A percentile compares a stretch with the other conserved stretches of the same genome.
phyloP scores from a whole-genome alignment of 305 asterid genomes.

The Fraxinus nigra region DNA sequence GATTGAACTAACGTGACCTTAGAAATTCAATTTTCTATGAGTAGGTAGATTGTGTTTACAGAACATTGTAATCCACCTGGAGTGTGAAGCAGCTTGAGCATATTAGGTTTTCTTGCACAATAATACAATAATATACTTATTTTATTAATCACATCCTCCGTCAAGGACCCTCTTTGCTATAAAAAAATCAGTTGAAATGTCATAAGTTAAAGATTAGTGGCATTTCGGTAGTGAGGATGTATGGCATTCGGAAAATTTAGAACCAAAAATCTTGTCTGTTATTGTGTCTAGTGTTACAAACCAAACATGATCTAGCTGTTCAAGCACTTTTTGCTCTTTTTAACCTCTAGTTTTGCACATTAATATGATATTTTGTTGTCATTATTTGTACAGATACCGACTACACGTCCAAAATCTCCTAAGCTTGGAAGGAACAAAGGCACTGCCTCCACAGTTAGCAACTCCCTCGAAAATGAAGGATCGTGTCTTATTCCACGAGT shows the following conservation, averaged over 20 bases:
- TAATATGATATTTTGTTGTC: neutral
- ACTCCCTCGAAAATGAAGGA: slow-evolving; percentile 32
- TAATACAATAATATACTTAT: neutral
- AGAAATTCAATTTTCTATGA: neutral
- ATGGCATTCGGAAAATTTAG: neutral
- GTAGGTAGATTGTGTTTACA: neutral
- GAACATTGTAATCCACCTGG: neutral
- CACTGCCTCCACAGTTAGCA: slow-evolving; percentile 25
- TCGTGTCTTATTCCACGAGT: slow-evolving; percentile 37
- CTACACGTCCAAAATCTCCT: slow-evolving; percentile 66
- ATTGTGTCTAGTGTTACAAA: neutral
- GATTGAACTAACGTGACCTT: neutral
- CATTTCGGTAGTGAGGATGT: neutral
- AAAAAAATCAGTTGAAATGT: neutral
- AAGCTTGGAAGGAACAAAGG: slow-evolving; percentile 60
- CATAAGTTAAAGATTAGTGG: neutral
- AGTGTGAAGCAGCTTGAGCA: neutral
- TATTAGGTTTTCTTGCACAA: neutral
- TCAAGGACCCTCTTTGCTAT: neutral
- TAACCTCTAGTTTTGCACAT: neutral
- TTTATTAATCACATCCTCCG: neutral
- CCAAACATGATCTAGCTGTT: neutral
- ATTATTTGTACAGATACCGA: slow-evolving; percentile 47
- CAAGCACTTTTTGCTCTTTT: neutral
- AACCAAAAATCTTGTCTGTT: neutral